A percentile compares a stretch with the other conserved stretches of the same genome.
Evolutionary conservation across 495 filamentous ascomycete genomes (phyloP).

Genomic region (Aspergillus diversus): DNA sequence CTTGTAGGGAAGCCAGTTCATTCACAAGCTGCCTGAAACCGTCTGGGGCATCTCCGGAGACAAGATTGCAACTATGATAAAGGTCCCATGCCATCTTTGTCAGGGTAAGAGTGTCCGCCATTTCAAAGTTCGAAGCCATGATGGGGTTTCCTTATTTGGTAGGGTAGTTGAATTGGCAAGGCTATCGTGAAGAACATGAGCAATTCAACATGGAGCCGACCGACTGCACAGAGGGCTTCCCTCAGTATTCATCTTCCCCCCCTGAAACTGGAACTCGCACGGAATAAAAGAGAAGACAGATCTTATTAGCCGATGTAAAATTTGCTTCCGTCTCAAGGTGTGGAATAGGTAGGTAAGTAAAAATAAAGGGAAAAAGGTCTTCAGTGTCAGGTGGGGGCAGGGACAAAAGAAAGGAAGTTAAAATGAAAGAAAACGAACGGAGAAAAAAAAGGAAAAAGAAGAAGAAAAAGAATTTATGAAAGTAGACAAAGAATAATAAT

Average conservation of each 20-base stretch:
- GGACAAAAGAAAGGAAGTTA: not conserved
- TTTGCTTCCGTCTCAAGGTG: not conserved
- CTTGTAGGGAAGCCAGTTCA: constrained; percentile 40
- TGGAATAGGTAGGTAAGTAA: not conserved
- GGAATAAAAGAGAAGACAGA: not conserved
- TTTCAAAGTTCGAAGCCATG: constrained; percentile 32
- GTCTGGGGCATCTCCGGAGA: constrained; percentile 40
- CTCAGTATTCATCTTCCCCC: not conserved
- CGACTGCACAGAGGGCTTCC: not conserved
- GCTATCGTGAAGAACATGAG: not conserved
- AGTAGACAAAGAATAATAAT: not conserved
- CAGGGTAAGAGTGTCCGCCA: constrained; percentile 36
- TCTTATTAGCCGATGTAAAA: not conserved
- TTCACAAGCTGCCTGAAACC: constrained; percentile 41
- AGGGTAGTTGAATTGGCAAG: not conserved
- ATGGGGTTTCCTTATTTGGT: constrained; percentile 10
- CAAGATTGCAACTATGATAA: constrained; percentile 37
- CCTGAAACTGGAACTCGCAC: not conserved
- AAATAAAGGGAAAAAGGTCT: not conserved
- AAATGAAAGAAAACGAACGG: not conserved
- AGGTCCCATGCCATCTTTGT: constrained; percentile 41
- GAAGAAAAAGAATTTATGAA: not conserved
- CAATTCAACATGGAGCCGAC: constrained; percentile 4
- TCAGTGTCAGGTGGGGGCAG: not conserved
- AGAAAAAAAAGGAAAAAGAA: not conserved